Evolutionary conservation across 257 asterid genomes (phyloP).

Genomic region (Osmanthus fragrans): DNA sequence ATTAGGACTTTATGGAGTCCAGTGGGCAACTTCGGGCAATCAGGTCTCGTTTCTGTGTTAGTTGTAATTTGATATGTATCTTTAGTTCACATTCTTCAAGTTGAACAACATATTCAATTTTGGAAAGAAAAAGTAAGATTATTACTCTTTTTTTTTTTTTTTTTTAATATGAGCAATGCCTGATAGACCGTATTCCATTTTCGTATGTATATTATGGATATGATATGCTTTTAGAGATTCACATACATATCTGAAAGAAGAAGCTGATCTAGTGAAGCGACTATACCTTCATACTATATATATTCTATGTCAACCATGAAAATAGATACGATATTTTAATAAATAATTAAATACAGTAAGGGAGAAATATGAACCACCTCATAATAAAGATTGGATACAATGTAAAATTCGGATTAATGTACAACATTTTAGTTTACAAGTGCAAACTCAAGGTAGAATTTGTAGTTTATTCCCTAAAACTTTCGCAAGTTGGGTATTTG

Average conservation of each 20-base stretch:
- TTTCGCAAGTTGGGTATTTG: background rate
- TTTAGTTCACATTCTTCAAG: background rate
- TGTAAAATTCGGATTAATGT: background rate
- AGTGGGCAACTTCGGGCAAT: conserved; percentile 82
- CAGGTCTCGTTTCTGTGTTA: conserved; percentile 63
- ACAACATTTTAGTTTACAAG: background rate
- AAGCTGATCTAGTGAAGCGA: background rate
- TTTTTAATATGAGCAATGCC: background rate
- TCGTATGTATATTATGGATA: background rate
- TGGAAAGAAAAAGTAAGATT: background rate
- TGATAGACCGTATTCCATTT: background rate
- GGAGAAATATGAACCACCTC: background rate
- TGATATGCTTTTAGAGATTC: too few species aligned
- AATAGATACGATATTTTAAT: background rate
- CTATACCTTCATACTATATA: background rate
- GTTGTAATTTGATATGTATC: conserved; percentile 5
- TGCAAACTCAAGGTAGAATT: background rate
- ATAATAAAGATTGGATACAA: background rate
- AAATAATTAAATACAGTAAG: background rate
- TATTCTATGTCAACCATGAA: background rate
- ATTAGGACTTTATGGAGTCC: conserved; percentile 78
- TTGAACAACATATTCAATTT: background rate
- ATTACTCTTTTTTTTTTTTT: too few species aligned
- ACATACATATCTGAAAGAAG: background rate
- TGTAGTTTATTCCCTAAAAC: background rate